Conservation (phyloP, 768 basidiomycete genomes). For the Serendipita vermifera region DNA sequence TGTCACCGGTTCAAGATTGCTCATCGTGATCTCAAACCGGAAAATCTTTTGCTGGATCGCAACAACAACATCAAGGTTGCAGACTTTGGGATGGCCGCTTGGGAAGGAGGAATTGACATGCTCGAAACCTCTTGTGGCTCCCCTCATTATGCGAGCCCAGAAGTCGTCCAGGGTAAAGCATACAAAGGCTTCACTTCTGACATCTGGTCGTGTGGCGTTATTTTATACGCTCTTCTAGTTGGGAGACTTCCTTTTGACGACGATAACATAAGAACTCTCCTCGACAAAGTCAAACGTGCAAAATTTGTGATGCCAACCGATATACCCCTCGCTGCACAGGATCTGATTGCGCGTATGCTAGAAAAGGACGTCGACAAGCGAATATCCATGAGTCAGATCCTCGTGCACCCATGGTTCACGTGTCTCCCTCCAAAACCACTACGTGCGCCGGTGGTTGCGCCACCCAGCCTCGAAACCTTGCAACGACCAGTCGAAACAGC, state of each 20-base stretch:
- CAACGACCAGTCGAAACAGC: slow-evolving; percentile 50
- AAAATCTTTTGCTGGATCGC: slow-evolving; percentile 78
- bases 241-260: slow-evolving; percentile 90
- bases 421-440: slow-evolving; percentile 37
- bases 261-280: slow-evolving; percentile 61
- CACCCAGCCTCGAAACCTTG: slow-evolving; percentile 52
- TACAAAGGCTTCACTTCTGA: slow-evolving; percentile 85
- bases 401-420: slow-evolving; percentile 44
- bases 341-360: slow-evolving; percentile 73
- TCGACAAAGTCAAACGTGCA: slow-evolving; percentile 68
- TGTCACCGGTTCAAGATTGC: slow-evolving; percentile 91
- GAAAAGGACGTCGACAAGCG: slow-evolving; percentile 57
- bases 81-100: slow-evolving; percentile 96
- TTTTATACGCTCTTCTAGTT: slow-evolving; percentile 76
- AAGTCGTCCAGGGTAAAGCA: slow-evolving; percentile 67
- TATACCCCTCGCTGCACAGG: slow-evolving; percentile 55
- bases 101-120: slow-evolving; percentile 50
- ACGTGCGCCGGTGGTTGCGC: slow-evolving; percentile 26
- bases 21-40: slow-evolving; percentile 89
- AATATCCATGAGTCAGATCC: slow-evolving; percentile 39
- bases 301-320: slow-evolving; percentile 59
- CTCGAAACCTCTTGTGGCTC: slow-evolving; percentile 83
- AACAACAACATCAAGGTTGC: slow-evolving; percentile 85
- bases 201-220: slow-evolving; percentile 95
- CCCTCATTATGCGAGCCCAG: slow-evolving; percentile 90